phyloP scores from a whole-genome alignment of 2,329 filamentous ascomycete genomes.

The Phialophora tarda region DNA sequence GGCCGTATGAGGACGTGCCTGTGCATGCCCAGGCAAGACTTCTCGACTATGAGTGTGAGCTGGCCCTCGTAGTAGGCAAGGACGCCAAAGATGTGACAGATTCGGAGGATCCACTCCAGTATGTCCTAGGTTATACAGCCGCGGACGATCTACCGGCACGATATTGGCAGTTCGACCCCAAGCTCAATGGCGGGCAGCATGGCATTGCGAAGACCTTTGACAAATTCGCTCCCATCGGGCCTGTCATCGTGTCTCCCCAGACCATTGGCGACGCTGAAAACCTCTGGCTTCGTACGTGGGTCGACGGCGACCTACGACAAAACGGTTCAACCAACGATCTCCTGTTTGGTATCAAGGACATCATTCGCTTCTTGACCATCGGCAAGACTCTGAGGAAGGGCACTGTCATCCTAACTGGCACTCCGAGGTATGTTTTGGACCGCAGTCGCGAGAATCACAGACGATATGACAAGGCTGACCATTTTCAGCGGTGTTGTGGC shows the following conservation, averaged over 20 bases:
- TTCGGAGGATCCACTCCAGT: conserved; percentile 46
- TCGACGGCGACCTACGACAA: conserved; percentile 48
- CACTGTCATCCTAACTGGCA: conserved; percentile 50
- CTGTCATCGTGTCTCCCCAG: conserved; percentile 50
- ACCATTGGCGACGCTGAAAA: conserved; percentile 43
- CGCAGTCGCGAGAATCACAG: neutral
- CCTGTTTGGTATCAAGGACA: conserved; percentile 47
- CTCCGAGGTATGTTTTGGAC: conserved; percentile 39
- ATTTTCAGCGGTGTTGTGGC: conserved; percentile 47
- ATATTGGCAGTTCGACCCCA: conserved; percentile 41
- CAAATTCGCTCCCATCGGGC: conserved; percentile 61
- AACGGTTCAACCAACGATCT: conserved; percentile 45
- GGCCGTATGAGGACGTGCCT: conserved; percentile 44
- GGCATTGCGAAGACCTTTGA: conserved; percentile 56
- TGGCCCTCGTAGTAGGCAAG: conserved; percentile 57
- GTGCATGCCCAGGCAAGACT: conserved; percentile 48
- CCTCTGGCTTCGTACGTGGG: conserved; percentile 41
- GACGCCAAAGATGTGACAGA: conserved; percentile 58
- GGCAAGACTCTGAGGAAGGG: conserved; percentile 47
- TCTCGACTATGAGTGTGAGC: conserved; percentile 26
- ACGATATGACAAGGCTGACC: neutral
- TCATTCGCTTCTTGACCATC: conserved; percentile 44
- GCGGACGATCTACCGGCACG: conserved; percentile 49
- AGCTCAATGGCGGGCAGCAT: conserved; percentile 4
- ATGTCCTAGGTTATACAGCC: conserved; percentile 49